Evolutionary conservation across 106 monocot genomes (phyloP).

Genomic region (Allium fistulosum): DNA sequence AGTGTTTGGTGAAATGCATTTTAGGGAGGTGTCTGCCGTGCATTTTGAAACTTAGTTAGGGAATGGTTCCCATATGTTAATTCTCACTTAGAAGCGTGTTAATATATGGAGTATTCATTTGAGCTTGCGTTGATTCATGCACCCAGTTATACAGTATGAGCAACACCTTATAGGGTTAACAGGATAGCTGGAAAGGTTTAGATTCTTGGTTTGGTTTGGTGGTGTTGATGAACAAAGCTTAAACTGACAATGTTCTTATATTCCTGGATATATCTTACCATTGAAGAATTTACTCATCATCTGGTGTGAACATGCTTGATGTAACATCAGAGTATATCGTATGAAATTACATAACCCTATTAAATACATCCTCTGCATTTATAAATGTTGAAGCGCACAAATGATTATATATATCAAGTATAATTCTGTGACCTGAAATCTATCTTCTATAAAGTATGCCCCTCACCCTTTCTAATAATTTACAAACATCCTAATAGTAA

Average conservation of each 20-base stretch:
- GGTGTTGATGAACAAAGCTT: background rate
- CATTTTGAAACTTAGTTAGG: too few species aligned
- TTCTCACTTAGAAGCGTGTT: too few species aligned
- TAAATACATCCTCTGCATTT: background rate
- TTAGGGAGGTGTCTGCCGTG: too few species aligned
- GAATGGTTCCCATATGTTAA: too few species aligned
- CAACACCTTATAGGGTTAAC: too few species aligned
- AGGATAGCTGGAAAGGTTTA: too few species aligned
- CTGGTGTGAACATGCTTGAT: background rate
- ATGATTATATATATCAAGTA: slow-evolving; percentile 13
- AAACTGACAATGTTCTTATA: background rate
- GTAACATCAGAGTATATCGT: background rate
- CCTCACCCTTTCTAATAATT: slow-evolving; percentile 2
- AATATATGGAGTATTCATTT: too few species aligned
- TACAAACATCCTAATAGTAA: background rate
- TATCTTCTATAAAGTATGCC: slow-evolving; percentile 3
- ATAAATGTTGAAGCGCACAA: background rate
- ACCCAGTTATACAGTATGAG: too few species aligned
- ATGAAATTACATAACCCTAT: slow-evolving; percentile 1
- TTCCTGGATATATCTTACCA: background rate
- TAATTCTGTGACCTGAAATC: slow-evolving; percentile 2
- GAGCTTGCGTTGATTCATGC: too few species aligned
- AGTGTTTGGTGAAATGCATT: too few species aligned
- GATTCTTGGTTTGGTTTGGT: too few species aligned
- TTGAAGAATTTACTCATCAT: background rate